Base-by-base conservation (phyloP, 2,329 filamentous ascomycete genomes). In the Penicillium olsonii region DNA sequence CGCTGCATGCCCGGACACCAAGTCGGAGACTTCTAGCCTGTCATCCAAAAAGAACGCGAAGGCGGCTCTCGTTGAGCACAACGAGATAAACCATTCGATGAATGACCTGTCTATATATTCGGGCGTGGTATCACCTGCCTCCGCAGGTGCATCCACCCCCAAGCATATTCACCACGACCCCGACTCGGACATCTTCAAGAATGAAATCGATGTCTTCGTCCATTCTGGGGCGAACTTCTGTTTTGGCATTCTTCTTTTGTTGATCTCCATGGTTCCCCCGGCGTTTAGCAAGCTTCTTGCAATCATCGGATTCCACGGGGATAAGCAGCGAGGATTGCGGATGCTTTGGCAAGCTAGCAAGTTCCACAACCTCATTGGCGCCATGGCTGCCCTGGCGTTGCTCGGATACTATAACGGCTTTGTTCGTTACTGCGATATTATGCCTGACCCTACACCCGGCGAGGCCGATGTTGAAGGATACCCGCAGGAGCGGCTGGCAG, bases 241-340 rank as follows among this genome's bases (percentile, higher is more conserved):
- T 69, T 96, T 92, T 62, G 94, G 94, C 3, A 81, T 95, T 26
- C 75, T 97, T 1, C 80, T 95, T 12, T 78, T 97, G 1, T 78
- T 97, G 45, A 85, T 97, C n/a, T 95, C 90, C 11, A 87, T 97
- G 75, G 85, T 97, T 0, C 95, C 94, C 0, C 94, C 94, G 0
- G 84, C 92, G 0, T 96, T 97, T 69, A 87, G 84, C n/a, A 87
- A 84, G 48, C 81, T 99, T 1, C 78, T 97, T 4, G 89, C 87
- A 51, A 87, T 97, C 35, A 87, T 96, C 24, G 94, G 94, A 1
- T 97, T 97, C 73, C 85, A 84, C 53, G 94, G 94, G 26, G 92
- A 97, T 67, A 86, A 92, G 37, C 84, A 90, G 54, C 81, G 87
- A 33, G 94, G 92, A 9, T 79, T 96, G 26, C 78, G 81, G 33